Evolutionary conservation across 2,329 filamentous ascomycete genomes (phyloP).

Genomic region (Claviceps digitariae): DNA sequence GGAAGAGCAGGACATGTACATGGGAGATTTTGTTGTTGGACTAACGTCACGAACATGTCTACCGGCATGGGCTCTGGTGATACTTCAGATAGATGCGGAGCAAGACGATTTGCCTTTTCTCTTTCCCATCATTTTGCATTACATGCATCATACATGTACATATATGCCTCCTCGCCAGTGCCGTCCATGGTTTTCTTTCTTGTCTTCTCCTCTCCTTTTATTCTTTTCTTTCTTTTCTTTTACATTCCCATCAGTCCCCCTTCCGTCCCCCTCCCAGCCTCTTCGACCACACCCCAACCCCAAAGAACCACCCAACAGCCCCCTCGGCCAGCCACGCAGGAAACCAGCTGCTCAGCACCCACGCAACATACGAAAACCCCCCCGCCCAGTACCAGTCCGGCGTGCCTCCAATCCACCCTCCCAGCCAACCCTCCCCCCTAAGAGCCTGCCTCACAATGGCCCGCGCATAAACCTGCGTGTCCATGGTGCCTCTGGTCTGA

Average conservation of each 20-base stretch:
- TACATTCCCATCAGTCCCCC: neutral
- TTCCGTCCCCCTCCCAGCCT: conserved; percentile 6
- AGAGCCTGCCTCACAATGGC: conserved; percentile 30
- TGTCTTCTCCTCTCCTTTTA: no score
- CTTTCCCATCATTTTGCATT: no score
- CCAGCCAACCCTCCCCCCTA: conserved; percentile 22
- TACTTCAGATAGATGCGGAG: no score
- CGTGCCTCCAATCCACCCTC: conserved; percentile 18
- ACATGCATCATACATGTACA: no score
- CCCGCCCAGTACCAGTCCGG: conserved; percentile 23
- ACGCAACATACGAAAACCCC: conserved; percentile 16
- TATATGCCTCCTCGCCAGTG: no score
- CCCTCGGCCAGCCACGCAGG: conserved; percentile 17
- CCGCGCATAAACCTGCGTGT: conserved; percentile 28
- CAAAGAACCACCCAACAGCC: conserved; percentile 16
- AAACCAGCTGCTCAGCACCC: conserved; percentile 13
- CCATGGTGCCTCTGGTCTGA: conserved; percentile 32
- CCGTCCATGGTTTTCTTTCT: no score
- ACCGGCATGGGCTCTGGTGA: no score
- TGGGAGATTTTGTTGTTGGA: no score
- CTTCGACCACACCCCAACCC: conserved; percentile 13
- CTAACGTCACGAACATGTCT: no score
- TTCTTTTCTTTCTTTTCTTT: no score
- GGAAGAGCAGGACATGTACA: neutral
- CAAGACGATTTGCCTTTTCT: no score